Evolutionary conservation across 2,329 filamentous ascomycete genomes (phyloP), one percentile per base, ranked within the genome.

Genomic region (Trichoderma pleuroti): DNA sequence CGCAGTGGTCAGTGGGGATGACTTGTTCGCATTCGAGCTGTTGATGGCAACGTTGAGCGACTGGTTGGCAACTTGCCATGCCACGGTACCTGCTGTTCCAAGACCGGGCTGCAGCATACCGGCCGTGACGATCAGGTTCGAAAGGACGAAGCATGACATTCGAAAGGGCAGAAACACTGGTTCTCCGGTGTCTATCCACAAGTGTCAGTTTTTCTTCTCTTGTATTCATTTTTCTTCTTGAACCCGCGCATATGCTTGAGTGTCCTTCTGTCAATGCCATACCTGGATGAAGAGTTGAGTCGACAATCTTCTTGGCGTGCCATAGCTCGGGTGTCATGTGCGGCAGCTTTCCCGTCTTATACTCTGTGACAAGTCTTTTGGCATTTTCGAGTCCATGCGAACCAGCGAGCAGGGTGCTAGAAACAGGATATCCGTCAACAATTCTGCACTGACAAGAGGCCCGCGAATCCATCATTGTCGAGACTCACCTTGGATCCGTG

Each of bases 11-110:
- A 98, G 87, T 1, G 95, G 93, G 4, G 93, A 94, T 49, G 94
- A 97, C 82, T 99, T 99, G 87, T 99, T 99, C 73, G 95, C 93
- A 81, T 99, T 99, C 78, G 95, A 93, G 80, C 90, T 94, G 87
- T 99, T 99, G 86, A 99, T 95, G 75, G 93, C 95, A 32, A 99
- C 96, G 80, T 99, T 99, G 76, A 99, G 91, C 14, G 94, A 98
- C 84, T 99, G 96, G 83, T 99, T 99, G 75, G 92, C 89, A 71
- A 98, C 89, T 83, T 99, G 96, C 96, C 96, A 99, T 74, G 91
- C 91, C 46, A 98, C 86, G 6, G 93, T 98, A 66, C 95, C 96
- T 54, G 88, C 87, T 57, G 91, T 97, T 76, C 88, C 85, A 28
- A 98, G 87, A 11, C 92, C 92, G 4, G 96, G 96, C 67, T 95